phyloP scores from a whole-genome alignment of 139 green algal species.

The Tetraselmis striata region DNA sequence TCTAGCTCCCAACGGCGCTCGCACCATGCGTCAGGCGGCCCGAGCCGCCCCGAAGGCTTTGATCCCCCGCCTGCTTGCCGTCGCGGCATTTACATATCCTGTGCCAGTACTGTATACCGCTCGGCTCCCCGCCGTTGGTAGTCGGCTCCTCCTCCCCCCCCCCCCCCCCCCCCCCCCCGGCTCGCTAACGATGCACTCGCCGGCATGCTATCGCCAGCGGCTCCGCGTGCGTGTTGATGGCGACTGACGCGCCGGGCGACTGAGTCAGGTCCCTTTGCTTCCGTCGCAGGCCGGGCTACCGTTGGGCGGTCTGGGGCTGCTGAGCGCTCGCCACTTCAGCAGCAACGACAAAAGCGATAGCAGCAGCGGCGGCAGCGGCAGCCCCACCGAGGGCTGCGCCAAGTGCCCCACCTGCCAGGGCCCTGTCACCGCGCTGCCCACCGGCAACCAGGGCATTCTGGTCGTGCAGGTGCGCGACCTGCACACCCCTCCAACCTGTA shows the following conservation, averaged over 20 bases:
- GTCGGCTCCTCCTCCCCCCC: too few species aligned
- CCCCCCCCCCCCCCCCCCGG: too few species aligned
- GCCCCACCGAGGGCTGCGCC: not conserved
- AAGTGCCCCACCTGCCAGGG: conserved; percentile 4
- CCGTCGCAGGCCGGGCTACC: not conserved
- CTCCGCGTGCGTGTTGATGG: too few species aligned
- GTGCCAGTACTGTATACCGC: too few species aligned
- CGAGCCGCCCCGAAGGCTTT: too few species aligned
- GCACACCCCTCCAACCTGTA: too few species aligned
- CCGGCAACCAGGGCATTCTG: not conserved
- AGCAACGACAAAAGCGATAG: not conserved
- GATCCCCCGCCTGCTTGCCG: too few species aligned
- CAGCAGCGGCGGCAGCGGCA: not conserved
- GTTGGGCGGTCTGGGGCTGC: not conserved
- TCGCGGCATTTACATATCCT: too few species aligned
- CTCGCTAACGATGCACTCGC: not conserved
- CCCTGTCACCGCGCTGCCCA: not conserved
- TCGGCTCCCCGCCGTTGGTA: too few species aligned
- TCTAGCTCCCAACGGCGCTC: not conserved
- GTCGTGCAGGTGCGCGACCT: not conserved
- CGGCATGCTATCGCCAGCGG: too few species aligned
- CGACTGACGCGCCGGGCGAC: not conserved
- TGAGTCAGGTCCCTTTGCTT: not conserved
- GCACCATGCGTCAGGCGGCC: too few species aligned
- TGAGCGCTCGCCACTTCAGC: not conserved